Evolutionary conservation across 2,329 filamentous ascomycete genomes (phyloP), one percentile per base, ranked within the genome.

Genomic region (Drechslerella stenobrocha): DNA sequence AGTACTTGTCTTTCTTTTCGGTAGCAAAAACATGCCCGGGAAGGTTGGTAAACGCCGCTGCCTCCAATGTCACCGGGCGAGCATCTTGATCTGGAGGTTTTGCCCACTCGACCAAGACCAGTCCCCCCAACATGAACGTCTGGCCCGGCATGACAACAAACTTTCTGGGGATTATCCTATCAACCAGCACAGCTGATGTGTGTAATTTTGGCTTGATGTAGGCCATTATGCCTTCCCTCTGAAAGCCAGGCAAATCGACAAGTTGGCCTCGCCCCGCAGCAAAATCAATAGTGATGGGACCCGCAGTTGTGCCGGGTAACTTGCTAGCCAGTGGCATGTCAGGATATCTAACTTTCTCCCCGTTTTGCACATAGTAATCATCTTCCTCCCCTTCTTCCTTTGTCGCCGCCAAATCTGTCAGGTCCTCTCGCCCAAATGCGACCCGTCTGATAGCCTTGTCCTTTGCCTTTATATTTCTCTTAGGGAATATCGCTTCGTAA

Each of bases 241-340:
- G 47, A 37, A 71, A 71, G 23, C 84, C 86, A 0, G 93, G 93
- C 11, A 98, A 81, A 75, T 98, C 93, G 73, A 98, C 89, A 30
- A 98, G 81, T 76, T 98, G 95, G 58, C 93, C 93, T 73, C 84
- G 87, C 15, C 60, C 45, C 15, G 64, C 63, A 45, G 91, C 91
- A 74, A 93, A 98, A 0, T 90, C 90, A 15, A 97, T 84, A 24
- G 93, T 87, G 72, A 98, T 97, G 0, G 93, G 93, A 0, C 90
- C 95, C 1, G 91, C 93, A 0, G 93, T 98, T 0, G 93, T 98
- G 7, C 95, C 93, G 0, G 93, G 89, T 1, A 96, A 81, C 2
- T 88, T 83, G 0, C 90, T 96, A 1, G 96, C 87, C 8, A 95
- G 78, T 0, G 92, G 92, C 82, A 97, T 91, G 13, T 84, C 79